These are phyloP conservation scores for Blastomyces percursus DNA, from an alignment of 2,329 filamentous ascomycete genomes.

Conservation along the genomic window DNA sequence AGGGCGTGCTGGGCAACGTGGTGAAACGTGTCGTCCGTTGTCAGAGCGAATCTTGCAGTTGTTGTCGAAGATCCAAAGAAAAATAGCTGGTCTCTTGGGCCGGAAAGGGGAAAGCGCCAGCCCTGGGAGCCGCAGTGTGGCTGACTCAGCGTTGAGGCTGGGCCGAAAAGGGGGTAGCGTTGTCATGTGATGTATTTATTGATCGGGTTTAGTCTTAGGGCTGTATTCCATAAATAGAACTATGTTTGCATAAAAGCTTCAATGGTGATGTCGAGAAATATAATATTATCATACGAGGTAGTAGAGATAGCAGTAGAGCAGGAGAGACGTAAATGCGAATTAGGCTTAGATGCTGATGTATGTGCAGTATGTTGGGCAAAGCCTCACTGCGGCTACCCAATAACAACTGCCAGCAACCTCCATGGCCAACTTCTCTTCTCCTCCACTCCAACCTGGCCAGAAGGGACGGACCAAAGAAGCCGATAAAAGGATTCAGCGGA, in stretches of 20 bases:
- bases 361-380: not conserved
- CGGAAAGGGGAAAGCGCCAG: not conserved
- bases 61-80: not conserved
- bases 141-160: not conserved
- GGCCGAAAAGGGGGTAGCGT: not conserved
- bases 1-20: not conserved
- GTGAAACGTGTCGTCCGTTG: not conserved
- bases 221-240: not conserved
- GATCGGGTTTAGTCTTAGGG: not conserved
- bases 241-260: not conserved
- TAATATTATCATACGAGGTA: not conserved
- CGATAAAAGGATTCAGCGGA: slow-evolving; percentile 2
- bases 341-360: not conserved
- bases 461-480: not conserved
- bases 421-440: not conserved
- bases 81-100: not conserved
- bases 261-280: not conserved
- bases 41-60: not conserved
- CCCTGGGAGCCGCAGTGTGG: not conserved
- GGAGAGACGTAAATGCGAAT: not conserved
- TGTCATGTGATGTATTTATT: not conserved
- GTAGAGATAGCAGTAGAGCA: not conserved
- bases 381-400: not conserved
- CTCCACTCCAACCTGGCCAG: not conserved
- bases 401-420: not conserved